phyloP scores from a whole-genome alignment of 139 green algal genomes.

The Chlorella sp. region DNA sequence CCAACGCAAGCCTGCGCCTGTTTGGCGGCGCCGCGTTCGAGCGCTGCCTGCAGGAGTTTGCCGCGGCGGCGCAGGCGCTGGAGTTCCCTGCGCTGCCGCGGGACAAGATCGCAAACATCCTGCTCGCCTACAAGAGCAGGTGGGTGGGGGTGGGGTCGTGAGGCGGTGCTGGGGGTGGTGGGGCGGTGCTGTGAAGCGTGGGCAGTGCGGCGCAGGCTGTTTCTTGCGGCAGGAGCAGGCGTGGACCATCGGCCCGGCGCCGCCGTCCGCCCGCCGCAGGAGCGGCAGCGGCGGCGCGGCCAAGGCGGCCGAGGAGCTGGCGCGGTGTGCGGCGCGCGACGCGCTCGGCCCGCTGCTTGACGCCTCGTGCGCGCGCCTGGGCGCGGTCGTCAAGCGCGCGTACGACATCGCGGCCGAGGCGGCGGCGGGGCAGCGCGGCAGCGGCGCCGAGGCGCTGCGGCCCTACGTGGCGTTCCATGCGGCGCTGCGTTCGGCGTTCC shows the following conservation, averaged over 20 bases:
- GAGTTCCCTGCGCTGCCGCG: constrained; percentile 77
- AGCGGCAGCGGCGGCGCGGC: constrained; percentile 46
- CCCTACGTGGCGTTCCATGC: constrained; percentile 81
- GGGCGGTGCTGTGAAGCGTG: too few species aligned
- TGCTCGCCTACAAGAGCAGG: constrained; percentile 77
- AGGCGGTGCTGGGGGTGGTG: too few species aligned
- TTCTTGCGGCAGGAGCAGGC: too few species aligned
- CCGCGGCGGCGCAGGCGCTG: constrained; percentile 66
- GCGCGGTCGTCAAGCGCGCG: constrained; percentile 63
- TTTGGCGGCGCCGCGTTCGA: constrained; percentile 94
- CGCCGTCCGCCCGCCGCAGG: not conserved
- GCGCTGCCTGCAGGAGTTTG: constrained; percentile 86
- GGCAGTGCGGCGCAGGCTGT: too few species aligned
- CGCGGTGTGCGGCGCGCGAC: constrained; percentile 65
- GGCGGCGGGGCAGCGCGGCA: constrained; percentile 18
- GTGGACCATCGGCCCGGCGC: too few species aligned
- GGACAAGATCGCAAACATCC: constrained; percentile 85
- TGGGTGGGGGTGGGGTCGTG: too few species aligned
- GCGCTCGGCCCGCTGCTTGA: constrained; percentile 83
- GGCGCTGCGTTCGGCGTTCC: constrained; percentile 68
- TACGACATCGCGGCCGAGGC: constrained; percentile 76
- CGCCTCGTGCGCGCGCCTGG: constrained; percentile 72
- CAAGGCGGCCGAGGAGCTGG: constrained; percentile 83
- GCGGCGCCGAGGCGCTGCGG: constrained; percentile 53
- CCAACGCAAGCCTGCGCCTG: constrained; percentile 79